Evolutionary conservation across 2,329 filamentous ascomycete species (phyloP).

Genomic region (Botrytis fabae): DNA sequence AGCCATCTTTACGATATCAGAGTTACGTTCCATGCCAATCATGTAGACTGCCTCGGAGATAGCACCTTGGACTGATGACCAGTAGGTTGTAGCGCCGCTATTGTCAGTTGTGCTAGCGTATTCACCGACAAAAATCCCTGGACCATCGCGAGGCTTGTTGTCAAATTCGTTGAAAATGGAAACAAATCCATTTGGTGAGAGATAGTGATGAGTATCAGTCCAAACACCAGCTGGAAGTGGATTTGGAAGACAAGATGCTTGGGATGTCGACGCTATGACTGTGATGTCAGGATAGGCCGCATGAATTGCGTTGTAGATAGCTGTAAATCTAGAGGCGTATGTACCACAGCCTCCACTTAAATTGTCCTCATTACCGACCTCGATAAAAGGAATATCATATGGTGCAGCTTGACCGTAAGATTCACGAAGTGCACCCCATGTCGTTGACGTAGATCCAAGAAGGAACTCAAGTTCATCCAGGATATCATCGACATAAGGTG

Average conservation of each 20-base stretch:
- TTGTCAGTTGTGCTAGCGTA: conserved; percentile 27
- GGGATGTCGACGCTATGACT: conserved; percentile 40
- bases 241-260: conserved; percentile 23
- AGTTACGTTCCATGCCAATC: conserved; percentile 30
- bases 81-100: conserved; percentile 24
- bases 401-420: conserved; percentile 51
- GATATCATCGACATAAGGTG: conserved; percentile 49
- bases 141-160: conserved; percentile 12
- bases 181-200: conserved; percentile 20
- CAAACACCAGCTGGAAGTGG: conserved; percentile 25
- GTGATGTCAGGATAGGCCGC: conserved; percentile 44
- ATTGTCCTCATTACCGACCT: conserved; percentile 45
- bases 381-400: conserved; percentile 50
- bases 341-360: conserved; percentile 43
- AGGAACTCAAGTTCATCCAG: conserved; percentile 54
- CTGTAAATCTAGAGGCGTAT: conserved; percentile 46
- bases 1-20: conserved; percentile 27
- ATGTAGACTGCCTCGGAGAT: conserved; percentile 28
- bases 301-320: conserved; percentile 50
- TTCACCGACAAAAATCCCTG: conserved; percentile 28
- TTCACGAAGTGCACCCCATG: conserved; percentile 48
- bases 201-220: conserved; percentile 29
- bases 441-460: conserved; percentile 46
- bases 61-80: conserved; percentile 25
- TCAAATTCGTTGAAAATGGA: conserved; percentile 26